Evolutionary conservation across 139 green algal genomes (phyloP).

Genomic region (Nannochloris sp.): DNA sequence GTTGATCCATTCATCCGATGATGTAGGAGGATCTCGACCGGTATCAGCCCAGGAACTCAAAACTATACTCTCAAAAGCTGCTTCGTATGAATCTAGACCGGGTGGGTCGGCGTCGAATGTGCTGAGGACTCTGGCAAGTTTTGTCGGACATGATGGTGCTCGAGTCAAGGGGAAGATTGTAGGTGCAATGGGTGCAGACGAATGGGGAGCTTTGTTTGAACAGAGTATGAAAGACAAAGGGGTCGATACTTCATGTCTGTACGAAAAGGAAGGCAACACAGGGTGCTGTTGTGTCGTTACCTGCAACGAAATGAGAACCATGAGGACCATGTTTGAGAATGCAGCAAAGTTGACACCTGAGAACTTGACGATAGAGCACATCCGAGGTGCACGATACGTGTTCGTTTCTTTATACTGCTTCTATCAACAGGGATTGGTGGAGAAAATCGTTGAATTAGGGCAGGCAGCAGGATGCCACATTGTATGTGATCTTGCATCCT

Average conservation of each 20-base stretch:
- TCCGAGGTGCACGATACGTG: background rate
- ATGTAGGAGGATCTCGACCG: constrained; percentile 30
- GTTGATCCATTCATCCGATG: constrained; percentile 6
- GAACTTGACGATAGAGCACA: background rate
- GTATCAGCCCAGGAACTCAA: constrained; percentile 24
- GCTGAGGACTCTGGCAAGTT: constrained; percentile 16
- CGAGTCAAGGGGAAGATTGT: constrained; percentile 16
- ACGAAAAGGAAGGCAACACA: constrained; percentile 21
- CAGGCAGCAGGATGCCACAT: constrained; percentile 22
- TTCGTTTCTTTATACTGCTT: constrained; percentile 37
- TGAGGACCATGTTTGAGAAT: constrained; percentile 49
- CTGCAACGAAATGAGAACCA: constrained; percentile 37
- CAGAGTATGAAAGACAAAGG: constrained; percentile 30
- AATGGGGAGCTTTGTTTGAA: constrained; percentile 37
- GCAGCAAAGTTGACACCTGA: background rate
- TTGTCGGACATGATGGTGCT: constrained; percentile 8
- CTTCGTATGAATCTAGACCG: constrained; percentile 41
- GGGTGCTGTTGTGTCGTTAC: constrained; percentile 46
- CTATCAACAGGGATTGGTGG: constrained; percentile 34
- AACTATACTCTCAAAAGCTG: constrained; percentile 27
- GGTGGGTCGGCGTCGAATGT: constrained; percentile 41
- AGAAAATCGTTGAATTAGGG: constrained; percentile 30
- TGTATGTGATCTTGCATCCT: constrained; percentile 54
- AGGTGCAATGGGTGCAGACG: constrained; percentile 31
- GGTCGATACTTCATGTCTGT: constrained; percentile 28